These are phyloP conservation scores for Mucor mucedo DNA, from an alignment of 371 early-diverging fungal genomes.

Conservation along the genomic window DNA sequence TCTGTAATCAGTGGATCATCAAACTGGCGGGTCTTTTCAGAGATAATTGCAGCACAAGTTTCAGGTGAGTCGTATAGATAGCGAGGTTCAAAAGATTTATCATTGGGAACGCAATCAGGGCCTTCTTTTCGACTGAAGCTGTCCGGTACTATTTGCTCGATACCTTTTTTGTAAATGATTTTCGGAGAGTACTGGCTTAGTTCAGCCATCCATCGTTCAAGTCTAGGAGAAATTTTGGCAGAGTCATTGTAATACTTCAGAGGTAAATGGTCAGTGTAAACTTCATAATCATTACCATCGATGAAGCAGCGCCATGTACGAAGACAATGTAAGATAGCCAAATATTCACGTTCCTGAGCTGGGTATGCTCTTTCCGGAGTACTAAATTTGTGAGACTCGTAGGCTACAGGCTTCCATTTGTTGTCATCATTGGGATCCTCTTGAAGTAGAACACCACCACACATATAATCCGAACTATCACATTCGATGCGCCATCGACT, in stretches of 20 bases:
- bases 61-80: too few species aligned
- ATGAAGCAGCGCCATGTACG: slow-evolving; percentile 38
- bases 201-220: slow-evolving; percentile 28
- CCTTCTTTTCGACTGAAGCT: too few species aligned
- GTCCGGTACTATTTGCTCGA: too few species aligned
- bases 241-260: slow-evolving; percentile 28
- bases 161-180: too few species aligned
- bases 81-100: too few species aligned
- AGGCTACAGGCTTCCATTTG: slow-evolving; percentile 12
- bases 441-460: slow-evolving; percentile 38
- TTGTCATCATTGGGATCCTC: background rate
- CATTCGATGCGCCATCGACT: slow-evolving; percentile 34
- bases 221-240: slow-evolving; percentile 28
- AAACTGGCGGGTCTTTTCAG: too few species aligned
- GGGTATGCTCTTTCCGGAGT: slow-evolving; percentile 35
- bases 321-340: slow-evolving; percentile 39
- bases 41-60: too few species aligned
- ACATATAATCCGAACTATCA: slow-evolving; percentile 33
- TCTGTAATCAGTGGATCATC: too few species aligned
- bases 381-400: slow-evolving; percentile 36
- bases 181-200: too few species aligned
- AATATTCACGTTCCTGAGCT: slow-evolving; percentile 40
- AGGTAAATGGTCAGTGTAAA: slow-evolving; percentile 36
- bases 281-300: slow-evolving; percentile 24
- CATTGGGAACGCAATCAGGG: too few species aligned